Evolutionary conservation across 192 early-diverging fungal species (phyloP).

Genomic region (Funneliformis mosseae): DNA sequence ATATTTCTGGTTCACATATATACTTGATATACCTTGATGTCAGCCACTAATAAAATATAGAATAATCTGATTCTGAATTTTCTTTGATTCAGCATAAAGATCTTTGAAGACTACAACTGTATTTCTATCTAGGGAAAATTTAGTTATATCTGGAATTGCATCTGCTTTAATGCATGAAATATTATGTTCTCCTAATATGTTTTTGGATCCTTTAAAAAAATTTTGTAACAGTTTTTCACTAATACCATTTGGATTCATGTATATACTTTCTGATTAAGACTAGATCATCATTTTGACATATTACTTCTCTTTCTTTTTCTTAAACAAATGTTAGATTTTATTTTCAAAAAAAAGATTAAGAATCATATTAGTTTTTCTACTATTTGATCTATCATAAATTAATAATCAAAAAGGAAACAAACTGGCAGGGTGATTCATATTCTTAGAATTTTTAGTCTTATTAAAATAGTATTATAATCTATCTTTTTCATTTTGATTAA

Average conservation of each 20-base stretch:
- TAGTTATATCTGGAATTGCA: too few species aligned
- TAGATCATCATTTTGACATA: too few species aligned
- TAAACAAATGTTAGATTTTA: conserved; percentile 9
- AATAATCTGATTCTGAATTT: too few species aligned
- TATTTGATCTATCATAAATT: conserved; percentile 4
- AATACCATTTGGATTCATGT: conserved; percentile 21
- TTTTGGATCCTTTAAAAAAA: conserved; percentile 21
- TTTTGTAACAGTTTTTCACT: conserved; percentile 14
- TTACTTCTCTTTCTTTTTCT: too few species aligned
- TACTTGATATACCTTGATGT: too few species aligned
- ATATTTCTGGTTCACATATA: too few species aligned
- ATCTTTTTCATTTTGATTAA: too few species aligned
- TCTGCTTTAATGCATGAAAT: conserved; percentile 7
- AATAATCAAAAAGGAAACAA: conserved; percentile 5
- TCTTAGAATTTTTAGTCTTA: conserved; percentile 13
- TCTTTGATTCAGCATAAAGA: too few species aligned
- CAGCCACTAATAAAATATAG: too few species aligned
- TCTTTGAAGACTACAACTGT: too few species aligned
- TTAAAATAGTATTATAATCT: conserved; percentile 10
- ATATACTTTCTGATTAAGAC: conserved; percentile 18
- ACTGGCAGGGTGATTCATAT: neutral
- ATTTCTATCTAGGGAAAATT: too few species aligned
- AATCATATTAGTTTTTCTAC: too few species aligned
- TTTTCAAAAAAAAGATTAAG: conserved; percentile 19
- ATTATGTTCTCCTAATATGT: conserved; percentile 4